These are phyloP conservation scores for Tricholoma flavovirens DNA, from an alignment of 768 basidiomycete genomes.

Conservation along the genomic window DNA sequence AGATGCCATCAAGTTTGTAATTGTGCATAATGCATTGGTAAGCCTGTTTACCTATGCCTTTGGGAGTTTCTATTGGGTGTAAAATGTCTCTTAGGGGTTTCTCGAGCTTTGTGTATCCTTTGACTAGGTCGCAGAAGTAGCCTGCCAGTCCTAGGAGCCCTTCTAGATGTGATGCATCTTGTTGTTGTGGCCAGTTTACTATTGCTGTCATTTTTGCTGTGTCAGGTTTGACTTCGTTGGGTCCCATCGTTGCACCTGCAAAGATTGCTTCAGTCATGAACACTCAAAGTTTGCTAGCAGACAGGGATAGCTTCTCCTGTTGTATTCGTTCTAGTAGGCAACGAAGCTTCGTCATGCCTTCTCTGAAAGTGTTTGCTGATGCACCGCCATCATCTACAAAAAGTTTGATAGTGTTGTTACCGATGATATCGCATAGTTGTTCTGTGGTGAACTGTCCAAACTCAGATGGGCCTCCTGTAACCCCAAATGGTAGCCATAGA, in stretches of 20 bases:
- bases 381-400: constrained; percentile 29
- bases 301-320: constrained; percentile 24
- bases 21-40: too few relatives aligned
- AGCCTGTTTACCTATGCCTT: too few relatives aligned
- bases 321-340: constrained; percentile 21
- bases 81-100: not conserved
- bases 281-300: constrained; percentile 23
- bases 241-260: constrained; percentile 10
- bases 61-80: not conserved
- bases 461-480: too few relatives aligned
- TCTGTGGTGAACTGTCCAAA: constrained; percentile 10
- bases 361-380: constrained; percentile 16
- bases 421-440: constrained; percentile 28
- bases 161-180: not conserved
- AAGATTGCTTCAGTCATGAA: constrained; percentile 14
- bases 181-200: too few relatives aligned
- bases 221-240: not conserved
- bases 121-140: too few relatives aligned
- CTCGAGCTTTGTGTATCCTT: not conserved
- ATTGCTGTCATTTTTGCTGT: not conserved
- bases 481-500: too few relatives aligned
- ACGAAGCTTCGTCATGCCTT: constrained; percentile 17
- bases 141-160: too few relatives aligned
- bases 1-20: too few relatives aligned
- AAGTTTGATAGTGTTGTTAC: constrained; percentile 29